Evolutionary conservation across 108 stramenopile genomes (phyloP), one percentile per base, ranked within the genome.

Genomic region (Skeletonema potamos): DNA sequence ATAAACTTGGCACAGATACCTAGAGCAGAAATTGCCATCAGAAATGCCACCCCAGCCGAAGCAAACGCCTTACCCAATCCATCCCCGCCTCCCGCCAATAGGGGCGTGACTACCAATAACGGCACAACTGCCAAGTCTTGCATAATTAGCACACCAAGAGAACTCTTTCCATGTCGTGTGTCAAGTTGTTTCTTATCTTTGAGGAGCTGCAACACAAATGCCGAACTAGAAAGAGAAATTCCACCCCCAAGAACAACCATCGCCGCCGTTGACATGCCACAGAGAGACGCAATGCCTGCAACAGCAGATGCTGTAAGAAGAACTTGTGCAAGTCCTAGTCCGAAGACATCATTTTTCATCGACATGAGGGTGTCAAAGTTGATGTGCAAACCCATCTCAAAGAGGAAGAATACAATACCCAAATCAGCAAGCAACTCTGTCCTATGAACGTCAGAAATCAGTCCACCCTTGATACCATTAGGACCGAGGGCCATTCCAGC

Each of bases 311-410:
- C 85, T 7, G 96, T 96, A 4, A 94, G 36, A 4, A 89, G 32
- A 56, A 98, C 95, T 80, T 96, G 96, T 11, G 82, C 73, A 26
- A 89, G 66, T 33, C 97, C 97, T 27, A 98, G 67, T 18, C 97
- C 97, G 77, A 98, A 98, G 1, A 98, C 96, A 62, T 93, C 91
- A 32, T 72, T 85, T 62, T 82, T 77, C 95, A 96, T 94, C 12
- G 83, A 84, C 86, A 90, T 84, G 61, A 95, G 75, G 8, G 88
- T 89, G 20, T 89, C 86, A 61, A 96, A 80, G 73, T 89, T 92
- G 26, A 97, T 87, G 67, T 96, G 95, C 54, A 98, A 79, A 22
- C 97, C 97, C 97, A 98, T 98, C 70, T 98, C 97, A 64, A 98
- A 98, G 1, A 98, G 79, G 78, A 98, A 98, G 69, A 98, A 95